These are phyloP conservation scores for Leccinum incarnatum DNA, from an alignment of 768 basidiomycete genomes.

Conservation along the genomic window DNA sequence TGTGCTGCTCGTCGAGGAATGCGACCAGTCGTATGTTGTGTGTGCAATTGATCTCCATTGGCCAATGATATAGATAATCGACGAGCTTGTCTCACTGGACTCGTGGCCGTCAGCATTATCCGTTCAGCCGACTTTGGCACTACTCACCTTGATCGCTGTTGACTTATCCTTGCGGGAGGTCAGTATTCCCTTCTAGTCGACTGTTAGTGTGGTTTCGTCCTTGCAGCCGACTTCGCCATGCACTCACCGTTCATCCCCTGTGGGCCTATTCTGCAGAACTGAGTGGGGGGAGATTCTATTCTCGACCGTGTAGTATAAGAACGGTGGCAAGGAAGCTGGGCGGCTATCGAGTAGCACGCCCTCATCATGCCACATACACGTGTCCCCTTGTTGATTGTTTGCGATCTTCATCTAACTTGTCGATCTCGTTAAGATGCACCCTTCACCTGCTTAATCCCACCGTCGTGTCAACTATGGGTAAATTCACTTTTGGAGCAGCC, in stretches of 20 bases:
- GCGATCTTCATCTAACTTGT: too few relatives aligned
- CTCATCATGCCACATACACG: too few relatives aligned
- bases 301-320: too few relatives aligned
- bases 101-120: neutral
- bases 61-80: too few relatives aligned
- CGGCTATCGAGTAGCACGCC: too few relatives aligned
- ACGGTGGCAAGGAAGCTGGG: too few relatives aligned
- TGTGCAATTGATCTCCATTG: neutral
- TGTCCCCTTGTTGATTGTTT: too few relatives aligned
- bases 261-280: neutral
- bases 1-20: neutral
- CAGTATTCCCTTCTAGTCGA: neutral
- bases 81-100: neutral
- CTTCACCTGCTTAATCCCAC: too few relatives aligned
- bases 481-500: too few relatives aligned
- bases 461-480: too few relatives aligned
- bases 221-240: neutral
- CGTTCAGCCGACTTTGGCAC: neutral
- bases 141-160: neutral
- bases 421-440: too few relatives aligned
- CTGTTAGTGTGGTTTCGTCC: neutral
- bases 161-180: neutral
- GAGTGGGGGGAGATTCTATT: neutral
- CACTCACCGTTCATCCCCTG: neutral
- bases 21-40: neutral